Base-by-base conservation (phyloP, 768 basidiomycete species). In the Pulveroboletus sp. region DNA sequence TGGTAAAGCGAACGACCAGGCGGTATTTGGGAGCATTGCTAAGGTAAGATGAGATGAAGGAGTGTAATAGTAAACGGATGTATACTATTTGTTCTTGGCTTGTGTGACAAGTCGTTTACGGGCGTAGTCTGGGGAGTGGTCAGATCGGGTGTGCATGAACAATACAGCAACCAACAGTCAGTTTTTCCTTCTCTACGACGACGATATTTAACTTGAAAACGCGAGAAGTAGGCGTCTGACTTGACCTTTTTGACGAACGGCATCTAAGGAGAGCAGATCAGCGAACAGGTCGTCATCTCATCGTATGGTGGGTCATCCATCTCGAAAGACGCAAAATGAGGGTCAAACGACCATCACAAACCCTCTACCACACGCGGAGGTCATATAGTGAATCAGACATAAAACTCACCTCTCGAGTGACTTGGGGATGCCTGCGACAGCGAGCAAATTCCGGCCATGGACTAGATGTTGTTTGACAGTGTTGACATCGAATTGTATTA, bases 1-100 rank as follows among this genome's bases (percentile, higher is more conserved):
- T 98, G 62, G 94, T 95, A 83, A 98, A 93, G 61, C 96, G 92
- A 68, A 99, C 96, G 56, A 98, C 96, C 44, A 98, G 85, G 61
- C 94, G 93, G 76, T 96, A 96, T 76, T 97, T 96, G 49, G 94
- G 93, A 35, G 93, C 91, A 63, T 95, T 95, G 77, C 87, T 89
- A 37, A 5, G 28, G 32, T 24, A 5, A 2, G 1, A 47, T 56
- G 40, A 69, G 58, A 38, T 5, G 21, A 40, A 49, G 26, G 2
- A 38, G 8, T 17, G 28, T 9, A 17, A 39, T 17, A 21, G 26
- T 37, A 18, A 46, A 31, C 18, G 36, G 15, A 50, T 9, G 72
- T 83, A 31, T 68, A 88, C 86, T 96, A 98, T 79, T 98, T 98
- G 85, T 97, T 98, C 82, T 99, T 99, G 52, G 96, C 93, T 80